Evolutionary conservation across 78 protist genomes (phyloP).

Genomic region (Andalucia godoyi): DNA sequence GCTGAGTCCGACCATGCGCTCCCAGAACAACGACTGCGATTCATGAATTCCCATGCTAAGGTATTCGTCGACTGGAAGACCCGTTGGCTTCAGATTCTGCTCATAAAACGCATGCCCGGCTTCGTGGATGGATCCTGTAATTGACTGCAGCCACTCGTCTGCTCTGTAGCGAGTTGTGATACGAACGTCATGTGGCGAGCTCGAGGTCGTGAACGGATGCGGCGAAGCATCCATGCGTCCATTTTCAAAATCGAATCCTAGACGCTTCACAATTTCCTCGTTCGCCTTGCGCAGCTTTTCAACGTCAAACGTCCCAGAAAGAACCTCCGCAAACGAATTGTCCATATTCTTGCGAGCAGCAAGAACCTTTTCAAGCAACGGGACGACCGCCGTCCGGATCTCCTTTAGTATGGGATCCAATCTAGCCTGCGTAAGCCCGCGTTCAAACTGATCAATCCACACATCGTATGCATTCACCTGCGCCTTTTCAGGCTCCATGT

Average conservation of each 20-base stretch:
- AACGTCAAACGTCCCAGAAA: not conserved
- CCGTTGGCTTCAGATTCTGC: not conserved
- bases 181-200: conserved; percentile 12
- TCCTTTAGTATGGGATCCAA: not conserved
- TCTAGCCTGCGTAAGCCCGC: not conserved
- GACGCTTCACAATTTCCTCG: not conserved
- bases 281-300: not conserved
- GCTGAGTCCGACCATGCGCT: conserved; percentile 3
- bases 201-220: conserved; percentile 18
- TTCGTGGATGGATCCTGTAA: conserved; percentile 21
- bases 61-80: not conserved
- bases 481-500: not conserved
- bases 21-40: conserved; percentile 27
- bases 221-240: conserved; percentile 17
- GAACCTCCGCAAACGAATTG: not conserved
- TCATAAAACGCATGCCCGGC: conserved; percentile 26
- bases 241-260: not conserved
- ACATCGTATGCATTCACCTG: not conserved
- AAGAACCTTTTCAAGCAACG: not conserved
- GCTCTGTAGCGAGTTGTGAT: conserved; percentile 27
- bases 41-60: conserved; percentile 29
- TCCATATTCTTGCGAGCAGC: not conserved
- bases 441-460: conserved; percentile 5
- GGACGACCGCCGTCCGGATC: not conserved
- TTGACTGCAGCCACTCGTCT: not conserved